Base-by-base conservation (phyloP, 257 asterid species). In the Voacanga thouarsii region DNA sequence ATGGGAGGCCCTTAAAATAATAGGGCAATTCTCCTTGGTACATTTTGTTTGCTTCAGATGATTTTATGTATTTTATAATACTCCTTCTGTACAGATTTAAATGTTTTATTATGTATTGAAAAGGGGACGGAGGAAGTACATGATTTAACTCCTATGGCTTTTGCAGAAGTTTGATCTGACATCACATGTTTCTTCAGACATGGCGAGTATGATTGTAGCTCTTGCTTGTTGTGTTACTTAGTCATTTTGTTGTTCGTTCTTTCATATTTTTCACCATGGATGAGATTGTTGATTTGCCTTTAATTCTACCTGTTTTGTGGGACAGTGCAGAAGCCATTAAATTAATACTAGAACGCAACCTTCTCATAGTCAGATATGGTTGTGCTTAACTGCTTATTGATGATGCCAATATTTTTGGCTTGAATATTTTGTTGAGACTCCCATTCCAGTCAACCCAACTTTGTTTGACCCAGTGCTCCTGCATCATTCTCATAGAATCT, bases 171-270 rank as follows among this genome's bases (percentile, higher is more conserved):
- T 81, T 47, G 79, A 78, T 43, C 63, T 33, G 79, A 76, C 81
- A 75, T 60, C 63, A 19, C 78, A 78, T 84, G 80, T 50, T 50
- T 79, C 64, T 82, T 74, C 51, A 66, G 51, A 75, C 77, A 69
- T 72, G 80, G 71, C 44, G 28, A 63, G 75, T 68, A 64, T 51
- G 64, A 72, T 18, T 53, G 77, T 37, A 18, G 64, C 33, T 43
- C 43, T 33, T 76, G 77, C 37, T 68, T 24, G 75, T 64, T 63
- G 23, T 57, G 72, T 6, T 44, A 61, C 37, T 67, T 43, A 39
- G 14, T 61, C 74, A 1, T 33, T 65, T 70, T 43, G 67, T 33
- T 26, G 26, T 11, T 65, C 14, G 18, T 69, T 18, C 41, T 8
- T 75, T 78, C 43, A 19, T 39, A 30, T 80, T 75, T 76, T 16